Base-by-base conservation (phyloP, 805 yeast genomes). In the Crinitomyces ghanaensis region DNA sequence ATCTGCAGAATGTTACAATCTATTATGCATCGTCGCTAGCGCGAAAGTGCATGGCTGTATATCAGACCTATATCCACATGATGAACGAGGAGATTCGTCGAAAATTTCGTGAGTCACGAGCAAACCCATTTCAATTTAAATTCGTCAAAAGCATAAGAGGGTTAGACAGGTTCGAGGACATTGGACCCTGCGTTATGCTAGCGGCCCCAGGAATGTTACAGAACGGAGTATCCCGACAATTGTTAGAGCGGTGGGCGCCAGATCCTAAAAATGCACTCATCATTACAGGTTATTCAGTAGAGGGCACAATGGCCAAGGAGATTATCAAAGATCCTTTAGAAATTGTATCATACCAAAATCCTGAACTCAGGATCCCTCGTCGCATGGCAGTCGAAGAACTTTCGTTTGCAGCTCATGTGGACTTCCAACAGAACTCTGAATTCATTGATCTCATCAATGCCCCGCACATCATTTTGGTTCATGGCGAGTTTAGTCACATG, bases 341-440 rank as follows among this genome's bases (percentile, higher is more conserved):
- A n/a, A 83, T 91, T 31, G 93, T 91, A 1, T 78, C 96, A 0
- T 61, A 74, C 16, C 62, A 66, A n/a, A 83, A 82, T 44, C 82
- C 93, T 0, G 95, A 85, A 40, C 60, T 76, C 13, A 70, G 74
- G 38, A 78, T 91, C 26, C 96, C 97, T 4, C 73, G 98, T 50
- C 68, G 96, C 42, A 59, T 93, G 36, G 72, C 70, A 30, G 77
- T 91, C 12, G 96, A 88, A 43, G 99, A 91, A 56, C 78, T 91
- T 3, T 86, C 97, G 1, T 91, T 91, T 65, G 97, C 98, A n/a
- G 99, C 99, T 0, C 99, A 91, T 57, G 99, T 91, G 15, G 99
- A 91, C 53, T 91, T 79, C 56, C 84, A 81, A 48, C 95, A 91
- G 51, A 91, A 91, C 46, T 65, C 94, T 1, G 82, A 80, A 36